A percentile compares a stretch with the other conserved stretches of the same genome.
Evolutionary conservation across 371 early-diverging fungal genomes (phyloP).

Genomic region (Actinomortierella ambigua): DNA sequence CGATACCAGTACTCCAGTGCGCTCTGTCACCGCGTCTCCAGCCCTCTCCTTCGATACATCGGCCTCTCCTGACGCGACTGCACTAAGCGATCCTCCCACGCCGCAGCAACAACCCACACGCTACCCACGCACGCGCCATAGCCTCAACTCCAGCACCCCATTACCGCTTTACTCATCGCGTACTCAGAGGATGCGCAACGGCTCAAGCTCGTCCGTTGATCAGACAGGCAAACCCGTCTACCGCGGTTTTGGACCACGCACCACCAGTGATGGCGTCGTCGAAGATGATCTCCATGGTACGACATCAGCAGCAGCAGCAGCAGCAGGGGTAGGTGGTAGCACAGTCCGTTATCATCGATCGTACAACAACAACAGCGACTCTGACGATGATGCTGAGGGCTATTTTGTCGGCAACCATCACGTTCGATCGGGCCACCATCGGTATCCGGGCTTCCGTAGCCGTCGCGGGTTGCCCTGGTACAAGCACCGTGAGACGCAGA

Average conservation of each 20-base stretch:
- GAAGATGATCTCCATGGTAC: no score
- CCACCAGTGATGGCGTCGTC: constrained; percentile 22
- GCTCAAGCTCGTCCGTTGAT: constrained; percentile 31
- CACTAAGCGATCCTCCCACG: constrained; percentile 6
- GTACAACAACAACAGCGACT: constrained; percentile 24
- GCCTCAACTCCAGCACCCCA: background rate
- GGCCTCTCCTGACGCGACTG: constrained; percentile 6
- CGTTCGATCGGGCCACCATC: constrained; percentile 6
- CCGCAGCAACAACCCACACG: constrained; percentile 29
- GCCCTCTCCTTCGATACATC: constrained; percentile 20
- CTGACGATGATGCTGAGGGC: constrained; percentile 33
- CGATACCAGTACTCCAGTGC: constrained; percentile 11
- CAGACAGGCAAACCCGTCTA: constrained; percentile 32
- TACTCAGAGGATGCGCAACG: constrained; percentile 40
- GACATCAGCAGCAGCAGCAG: no score
- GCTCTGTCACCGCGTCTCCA: constrained; percentile 26
- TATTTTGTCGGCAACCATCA: constrained; percentile 9
- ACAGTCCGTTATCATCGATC: constrained; percentile 4
- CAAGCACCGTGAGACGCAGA: constrained; percentile 23
- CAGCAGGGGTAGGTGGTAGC: no score
- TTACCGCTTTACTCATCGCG: constrained; percentile 39
- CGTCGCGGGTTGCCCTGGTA: constrained; percentile 39
- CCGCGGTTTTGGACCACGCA: constrained; percentile 21
- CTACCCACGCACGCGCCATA: constrained; percentile 45
- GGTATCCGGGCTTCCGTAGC: constrained; percentile 23